phyloP scores from a whole-genome alignment of 2,329 filamentous ascomycete species.

The Penicillium sp. region DNA sequence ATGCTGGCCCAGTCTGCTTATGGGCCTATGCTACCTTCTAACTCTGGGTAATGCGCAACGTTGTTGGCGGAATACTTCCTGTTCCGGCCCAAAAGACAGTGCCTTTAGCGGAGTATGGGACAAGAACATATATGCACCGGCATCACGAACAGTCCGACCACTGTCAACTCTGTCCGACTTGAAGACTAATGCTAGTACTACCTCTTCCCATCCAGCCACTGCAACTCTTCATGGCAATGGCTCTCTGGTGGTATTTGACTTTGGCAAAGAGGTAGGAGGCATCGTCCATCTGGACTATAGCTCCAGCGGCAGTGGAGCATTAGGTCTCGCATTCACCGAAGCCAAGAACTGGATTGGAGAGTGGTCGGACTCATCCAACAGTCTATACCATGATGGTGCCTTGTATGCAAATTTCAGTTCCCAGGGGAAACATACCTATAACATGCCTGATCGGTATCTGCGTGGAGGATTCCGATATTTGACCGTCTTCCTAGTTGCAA shows the following conservation, averaged over 20 bases:
- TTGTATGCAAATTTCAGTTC: slow-evolving; percentile 36
- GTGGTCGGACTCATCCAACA: slow-evolving; percentile 48
- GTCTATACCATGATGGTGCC: slow-evolving; percentile 42
- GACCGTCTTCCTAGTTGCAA: slow-evolving; percentile 37
- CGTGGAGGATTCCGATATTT: slow-evolving; percentile 46
- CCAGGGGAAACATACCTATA: slow-evolving; percentile 32
- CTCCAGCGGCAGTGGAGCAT: slow-evolving; percentile 34
- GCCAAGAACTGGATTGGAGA: slow-evolving; percentile 47
- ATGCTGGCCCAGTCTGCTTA: slow-evolving; percentile 7
- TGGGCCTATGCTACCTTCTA: slow-evolving; percentile 15
- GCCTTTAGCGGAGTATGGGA: slow-evolving; percentile 57
- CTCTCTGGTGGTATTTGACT: slow-evolving; percentile 54
- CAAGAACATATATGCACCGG: slow-evolving; percentile 53
- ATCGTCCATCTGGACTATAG: slow-evolving; percentile 51
- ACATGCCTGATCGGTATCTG: slow-evolving; percentile 37
- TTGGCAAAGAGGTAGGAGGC: slow-evolving; percentile 55
- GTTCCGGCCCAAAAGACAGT: slow-evolving; percentile 46
- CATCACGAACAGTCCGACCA: slow-evolving; percentile 49
- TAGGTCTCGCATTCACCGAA: slow-evolving; percentile 49
- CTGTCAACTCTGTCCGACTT: slow-evolving; percentile 40
- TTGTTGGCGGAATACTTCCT: slow-evolving; percentile 55
- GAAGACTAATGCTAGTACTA: slow-evolving; percentile 19
- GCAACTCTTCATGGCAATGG: slow-evolving; percentile 44
- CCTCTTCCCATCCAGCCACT: slow-evolving; percentile 29
- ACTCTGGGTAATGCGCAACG: slow-evolving; percentile 14